Evolutionary conservation across 495 filamentous ascomycete genomes (phyloP), one percentile per base, ranked within the genome.

Genomic region (Pseudomonodictys pantanalensis): DNA sequence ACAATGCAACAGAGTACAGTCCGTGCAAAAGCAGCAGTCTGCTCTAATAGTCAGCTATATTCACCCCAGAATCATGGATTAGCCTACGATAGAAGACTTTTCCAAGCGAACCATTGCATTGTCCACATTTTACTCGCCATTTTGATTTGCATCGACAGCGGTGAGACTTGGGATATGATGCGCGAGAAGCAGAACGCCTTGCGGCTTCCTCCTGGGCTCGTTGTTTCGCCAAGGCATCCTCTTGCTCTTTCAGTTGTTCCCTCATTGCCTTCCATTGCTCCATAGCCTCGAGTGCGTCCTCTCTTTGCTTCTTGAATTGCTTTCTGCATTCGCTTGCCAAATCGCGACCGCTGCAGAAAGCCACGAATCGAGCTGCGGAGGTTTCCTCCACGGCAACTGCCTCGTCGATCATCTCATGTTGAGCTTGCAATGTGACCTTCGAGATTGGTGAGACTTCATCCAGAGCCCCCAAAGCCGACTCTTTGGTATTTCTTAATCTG

Each of bases 401-500:
- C 29, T 70, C 22, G 23, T 71, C 68, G 10, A 67, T 48, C 22
- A 72, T 48, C 51, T 73, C 68, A 1, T 56, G n/a, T 38, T 75
- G 72, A 7, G 73, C 41, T 23, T 63, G 29, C 11, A 75, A 54
- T 2, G 68, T 60, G 23, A 72, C 61, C 38, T 56, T 50, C n/a
- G 58, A 12, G 20, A 60, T 53, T 35, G 64, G 57, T 8, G 70
- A 22, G 3, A 75, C 49, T 41, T 67, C 64, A 25, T 53, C 62
- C 1, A 60, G 28, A 18, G 33, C 33, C 4, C n/a, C 26, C 25
- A 60, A 10, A 1, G 56, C 56, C 3, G 47, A 52, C 32, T 1
- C 22, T 23, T 18, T 23, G n/a, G 22, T 35, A 17, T 45, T 28
- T 8, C 24, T 15, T 22, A 52, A 26, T 11, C 47, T 18, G 30